Evolutionary conservation across 2,329 filamentous ascomycete genomes (phyloP), one percentile per base, ranked within the genome.

Genomic region (Metarhizium anisopliae): DNA sequence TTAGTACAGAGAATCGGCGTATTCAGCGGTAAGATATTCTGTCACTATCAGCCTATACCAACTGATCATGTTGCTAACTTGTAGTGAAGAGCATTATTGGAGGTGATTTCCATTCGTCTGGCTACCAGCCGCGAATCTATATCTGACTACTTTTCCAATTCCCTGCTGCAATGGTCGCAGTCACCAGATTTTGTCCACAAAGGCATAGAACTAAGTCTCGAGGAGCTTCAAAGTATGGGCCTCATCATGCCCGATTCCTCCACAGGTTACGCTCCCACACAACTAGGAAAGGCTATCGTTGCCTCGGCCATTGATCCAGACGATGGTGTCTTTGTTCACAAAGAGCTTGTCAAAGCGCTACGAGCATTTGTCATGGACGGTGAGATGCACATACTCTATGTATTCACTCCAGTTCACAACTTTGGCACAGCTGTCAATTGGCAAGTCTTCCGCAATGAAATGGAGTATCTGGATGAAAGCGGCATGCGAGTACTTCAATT

Each of bases 351-450:
- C 56, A 79, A 79, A 60, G 85, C 87, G 0, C 74, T 91, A 2
- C 75, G 80, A 58, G 85, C 85, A 1, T 91, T 92, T 63, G 88
- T 90, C 13, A 85, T 92, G 81, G 87, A 91, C 64, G 85, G 86
- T 4, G 88, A 92, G 59, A 85, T 92, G 83, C 88, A 91, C 63
- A 79, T 89, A 13, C 78, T 90, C 50, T 92, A 91, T 66, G 84
- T 83, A 42, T 90, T 91, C 60, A 90, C 88, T 0, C 88, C 88
- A 0, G 78, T 91, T 2, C 83, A 89, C 51, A 75, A 80, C 51
- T 72, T 75, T 30, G 73, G 72, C 1, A 70, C 77, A 3, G 72
- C 75, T 8, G 78, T 91, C 56, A 86, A 90, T 62, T 91, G 88
- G 88, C 80, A 81, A 53, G 79, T 84, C 0, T 90, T 89, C 62